Evolutionary conservation across 1,284 basidiomycete species (phyloP).

Genomic region (Lentinula novae-zelandiae): DNA sequence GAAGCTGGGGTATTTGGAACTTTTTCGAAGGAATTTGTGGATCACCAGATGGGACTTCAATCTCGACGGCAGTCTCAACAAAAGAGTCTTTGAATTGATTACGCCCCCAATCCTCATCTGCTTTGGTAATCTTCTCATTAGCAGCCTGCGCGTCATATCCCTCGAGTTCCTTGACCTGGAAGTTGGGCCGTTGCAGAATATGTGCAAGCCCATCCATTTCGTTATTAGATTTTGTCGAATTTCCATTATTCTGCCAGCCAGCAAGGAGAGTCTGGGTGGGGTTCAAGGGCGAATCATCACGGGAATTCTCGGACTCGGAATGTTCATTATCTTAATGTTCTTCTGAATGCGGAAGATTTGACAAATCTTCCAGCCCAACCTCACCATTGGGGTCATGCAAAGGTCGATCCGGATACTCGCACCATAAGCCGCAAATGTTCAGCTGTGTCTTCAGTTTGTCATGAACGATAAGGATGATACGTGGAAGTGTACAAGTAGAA

Average conservation of each 20-base stretch:
- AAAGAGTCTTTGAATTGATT: not conserved
- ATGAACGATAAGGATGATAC: conserved; percentile 18
- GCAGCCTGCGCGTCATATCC: not conserved
- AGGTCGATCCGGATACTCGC: conserved; percentile 20
- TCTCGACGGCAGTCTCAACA: conserved; percentile 17
- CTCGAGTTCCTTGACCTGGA: not conserved
- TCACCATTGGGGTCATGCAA: conserved; percentile 17
- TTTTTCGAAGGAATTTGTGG: conserved; percentile 4
- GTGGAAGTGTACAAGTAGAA: not conserved
- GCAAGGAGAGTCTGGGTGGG: not conserved
- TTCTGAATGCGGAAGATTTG: not conserved
- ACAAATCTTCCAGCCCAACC: not conserved
- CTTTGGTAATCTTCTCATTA: not conserved
- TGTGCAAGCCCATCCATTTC: not conserved
- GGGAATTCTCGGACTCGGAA: too few species aligned
- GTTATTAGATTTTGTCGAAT: not conserved
- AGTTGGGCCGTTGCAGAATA: not conserved
- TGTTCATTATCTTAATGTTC: not conserved
- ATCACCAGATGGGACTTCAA: conserved; percentile 26
- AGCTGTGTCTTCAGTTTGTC: conserved; percentile 17
- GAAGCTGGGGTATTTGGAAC: not conserved
- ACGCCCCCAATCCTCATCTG: not conserved
- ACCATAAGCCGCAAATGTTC: conserved; percentile 20
- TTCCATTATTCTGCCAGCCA: not conserved
- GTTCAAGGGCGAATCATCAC: not conserved